Evolutionary conservation across 1,284 basidiomycete genomes (phyloP).

Genomic region (Macrocystidia cucumis): DNA sequence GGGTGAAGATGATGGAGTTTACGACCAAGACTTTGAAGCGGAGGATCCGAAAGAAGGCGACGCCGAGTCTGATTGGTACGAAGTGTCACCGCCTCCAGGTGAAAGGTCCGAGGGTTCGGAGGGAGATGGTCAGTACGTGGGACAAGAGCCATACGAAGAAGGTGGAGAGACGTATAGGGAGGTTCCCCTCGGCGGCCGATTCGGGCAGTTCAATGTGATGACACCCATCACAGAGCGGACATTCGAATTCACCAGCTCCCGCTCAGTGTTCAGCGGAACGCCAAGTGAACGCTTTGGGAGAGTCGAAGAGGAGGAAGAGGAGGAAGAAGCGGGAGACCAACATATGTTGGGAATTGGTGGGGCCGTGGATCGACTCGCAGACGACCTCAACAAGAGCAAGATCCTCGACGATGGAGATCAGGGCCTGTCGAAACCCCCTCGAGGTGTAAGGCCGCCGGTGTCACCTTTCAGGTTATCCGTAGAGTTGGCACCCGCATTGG

Average conservation of each 20-base stretch:
- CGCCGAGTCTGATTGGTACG: slow-evolving; percentile 25
- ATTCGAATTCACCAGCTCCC: slow-evolving; percentile 75
- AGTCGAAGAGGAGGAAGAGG: slow-evolving; percentile 17
- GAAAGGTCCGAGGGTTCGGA: slow-evolving; percentile 27
- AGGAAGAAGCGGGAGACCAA: slow-evolving; percentile 39
- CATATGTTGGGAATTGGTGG: too few species aligned
- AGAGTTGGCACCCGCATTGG: slow-evolving; percentile 24
- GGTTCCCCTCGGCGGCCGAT: slow-evolving; percentile 61
- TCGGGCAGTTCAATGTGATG: slow-evolving; percentile 81
- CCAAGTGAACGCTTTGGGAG: slow-evolving; percentile 28
- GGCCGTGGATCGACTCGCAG: slow-evolving; percentile 48
- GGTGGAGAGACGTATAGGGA: slow-evolving; percentile 29
- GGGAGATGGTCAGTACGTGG: slow-evolving; percentile 28
- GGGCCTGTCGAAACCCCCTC: slow-evolving; percentile 19
- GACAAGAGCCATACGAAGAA: slow-evolving; percentile 31
- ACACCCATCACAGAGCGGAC: slow-evolving; percentile 94
- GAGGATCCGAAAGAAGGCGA: slow-evolving; percentile 21
- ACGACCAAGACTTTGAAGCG: slow-evolving; percentile 15
- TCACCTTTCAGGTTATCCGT: slow-evolving; percentile 19
- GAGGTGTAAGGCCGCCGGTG: too few species aligned
- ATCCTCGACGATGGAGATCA: slow-evolving; percentile 19
- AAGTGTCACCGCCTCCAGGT: slow-evolving; percentile 17
- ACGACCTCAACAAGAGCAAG: slow-evolving; percentile 35
- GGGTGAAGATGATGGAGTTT: slow-evolving; percentile 14
- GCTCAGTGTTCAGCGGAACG: slow-evolving; percentile 26